Evolutionary conservation across 768 basidiomycete species (phyloP).

Genomic region (Rhizopogon salebrosus): DNA sequence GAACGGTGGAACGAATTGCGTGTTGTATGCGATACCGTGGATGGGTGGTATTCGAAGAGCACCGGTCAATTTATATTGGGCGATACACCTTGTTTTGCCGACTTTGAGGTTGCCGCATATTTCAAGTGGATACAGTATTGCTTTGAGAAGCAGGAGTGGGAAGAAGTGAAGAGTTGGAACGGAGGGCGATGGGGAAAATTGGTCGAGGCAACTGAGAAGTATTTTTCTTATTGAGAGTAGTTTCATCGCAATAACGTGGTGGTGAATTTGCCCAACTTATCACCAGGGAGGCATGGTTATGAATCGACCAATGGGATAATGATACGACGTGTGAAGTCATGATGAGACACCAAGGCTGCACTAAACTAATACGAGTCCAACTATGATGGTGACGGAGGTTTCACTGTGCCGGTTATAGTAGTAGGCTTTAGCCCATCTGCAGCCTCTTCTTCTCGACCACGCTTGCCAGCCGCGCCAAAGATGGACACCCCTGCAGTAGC

Average conservation of each 20-base stretch:
- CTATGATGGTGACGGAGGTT: conserved; percentile 24
- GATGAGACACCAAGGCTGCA: not conserved
- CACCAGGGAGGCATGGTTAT: not conserved
- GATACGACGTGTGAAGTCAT: conserved; percentile 13
- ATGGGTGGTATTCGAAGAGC: conserved; percentile 8
- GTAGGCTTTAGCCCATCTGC: conserved; percentile 60
- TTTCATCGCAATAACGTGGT: too few species aligned
- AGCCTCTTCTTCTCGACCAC: conserved; percentile 52
- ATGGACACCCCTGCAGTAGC: conserved; percentile 46
- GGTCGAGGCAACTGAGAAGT: conserved; percentile 13
- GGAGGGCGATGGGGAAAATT: conserved; percentile 10
- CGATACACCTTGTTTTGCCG: conserved; percentile 12
- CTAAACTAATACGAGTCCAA: not conserved
- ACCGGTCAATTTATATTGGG: conserved; percentile 7
- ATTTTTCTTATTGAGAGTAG: conserved; percentile 7
- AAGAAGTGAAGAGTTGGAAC: conserved; percentile 2
- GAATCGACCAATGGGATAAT: conserved; percentile 10
- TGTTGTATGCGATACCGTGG: conserved; percentile 22
- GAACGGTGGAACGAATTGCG: conserved; percentile 34
- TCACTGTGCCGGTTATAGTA: conserved; percentile 18
- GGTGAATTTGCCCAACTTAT: too few species aligned
- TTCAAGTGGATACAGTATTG: conserved; percentile 7
- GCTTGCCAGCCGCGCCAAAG: conserved; percentile 61
- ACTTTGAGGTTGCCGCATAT: conserved; percentile 17
- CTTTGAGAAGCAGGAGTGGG: conserved; percentile 10